These are phyloP conservation scores for Mycena leptocephala DNA, from an alignment of 768 basidiomycete species.

Conservation along the genomic window DNA sequence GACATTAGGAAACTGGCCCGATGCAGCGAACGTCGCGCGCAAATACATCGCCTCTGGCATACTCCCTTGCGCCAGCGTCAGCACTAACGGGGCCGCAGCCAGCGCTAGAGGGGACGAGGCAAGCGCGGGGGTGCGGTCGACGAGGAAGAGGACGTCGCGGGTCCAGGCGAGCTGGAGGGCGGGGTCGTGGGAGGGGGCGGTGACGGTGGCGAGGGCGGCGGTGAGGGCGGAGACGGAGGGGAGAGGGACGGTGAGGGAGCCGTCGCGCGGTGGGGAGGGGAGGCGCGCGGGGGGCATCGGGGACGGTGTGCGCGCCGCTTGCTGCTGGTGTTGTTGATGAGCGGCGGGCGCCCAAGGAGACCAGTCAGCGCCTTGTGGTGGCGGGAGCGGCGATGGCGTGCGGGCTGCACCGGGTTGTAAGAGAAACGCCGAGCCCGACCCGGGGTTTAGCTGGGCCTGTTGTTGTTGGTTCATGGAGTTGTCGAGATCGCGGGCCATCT, in stretches of 20 bases:
- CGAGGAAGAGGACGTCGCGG: slow-evolving; percentile 86
- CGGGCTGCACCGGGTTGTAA: not conserved
- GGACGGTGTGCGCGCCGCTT: slow-evolving; percentile 42
- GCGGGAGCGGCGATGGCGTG: slow-evolving; percentile 36
- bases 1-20: slow-evolving; percentile 80
- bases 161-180: slow-evolving; percentile 82
- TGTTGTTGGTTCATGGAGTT: slow-evolving; percentile 20
- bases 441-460: not conserved
- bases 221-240: slow-evolving; percentile 77
- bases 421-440: not conserved
- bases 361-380: slow-evolving; percentile 19
- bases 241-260: slow-evolving; percentile 77
- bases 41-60: slow-evolving; percentile 84
- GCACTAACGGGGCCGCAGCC: slow-evolving; percentile 75
- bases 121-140: slow-evolving; percentile 69
- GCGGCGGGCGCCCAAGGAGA: slow-evolving; percentile 37
- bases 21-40: slow-evolving; percentile 81
- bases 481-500: slow-evolving; percentile 80
- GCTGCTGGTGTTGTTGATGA: too few species aligned
- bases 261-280: slow-evolving; percentile 45
- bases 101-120: slow-evolving; percentile 64
- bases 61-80: slow-evolving; percentile 66
- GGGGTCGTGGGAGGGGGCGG: slow-evolving; percentile 71
- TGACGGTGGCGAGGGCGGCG: slow-evolving; percentile 66
- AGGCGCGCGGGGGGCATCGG: slow-evolving; percentile 39